Percentiles rank a stretch among this genome's conserved stretches.
These are phyloP conservation scores for Albophoma yamanashiensis DNA, from an alignment of 2,329 filamentous ascomycete genomes.

Conservation along the genomic window DNA sequence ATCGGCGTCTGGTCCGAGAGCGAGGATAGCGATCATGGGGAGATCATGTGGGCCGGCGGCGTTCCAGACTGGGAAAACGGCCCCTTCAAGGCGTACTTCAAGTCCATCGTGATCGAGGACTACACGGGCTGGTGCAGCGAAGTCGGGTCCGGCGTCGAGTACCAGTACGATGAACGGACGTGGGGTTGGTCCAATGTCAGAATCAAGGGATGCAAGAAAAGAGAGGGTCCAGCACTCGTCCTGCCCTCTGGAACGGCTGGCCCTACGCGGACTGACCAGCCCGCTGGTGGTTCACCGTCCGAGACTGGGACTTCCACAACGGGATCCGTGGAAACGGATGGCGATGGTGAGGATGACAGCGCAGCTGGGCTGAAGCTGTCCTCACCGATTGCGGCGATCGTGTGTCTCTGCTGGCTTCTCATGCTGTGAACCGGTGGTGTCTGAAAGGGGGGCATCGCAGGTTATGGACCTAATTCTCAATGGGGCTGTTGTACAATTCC, in stretches of 20 bases:
- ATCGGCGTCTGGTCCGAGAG: constrained; percentile 48
- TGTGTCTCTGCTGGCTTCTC: constrained; percentile 8
- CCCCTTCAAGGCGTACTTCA: constrained; percentile 15
- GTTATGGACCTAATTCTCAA: neutral
- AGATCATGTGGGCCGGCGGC: constrained; percentile 59
- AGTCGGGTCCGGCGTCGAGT: constrained; percentile 11
- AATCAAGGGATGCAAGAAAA: constrained; percentile 14
- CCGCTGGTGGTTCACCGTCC: neutral
- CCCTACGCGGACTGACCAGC: neutral
- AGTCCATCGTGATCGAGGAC: constrained; percentile 16
- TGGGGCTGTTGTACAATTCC: neutral
- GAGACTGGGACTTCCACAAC: constrained; percentile 1
- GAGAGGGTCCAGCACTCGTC: neutral
- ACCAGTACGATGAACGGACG: constrained; percentile 15
- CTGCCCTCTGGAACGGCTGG: neutral
- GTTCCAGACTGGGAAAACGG: constrained; percentile 18
- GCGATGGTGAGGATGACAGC: constrained; percentile 2
- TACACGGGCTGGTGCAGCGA: constrained; percentile 16
- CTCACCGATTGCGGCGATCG: constrained; percentile 5
- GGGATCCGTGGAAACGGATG: neutral
- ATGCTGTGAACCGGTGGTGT: neutral
- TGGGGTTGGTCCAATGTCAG: constrained; percentile 17
- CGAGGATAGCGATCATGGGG: constrained; percentile 40
- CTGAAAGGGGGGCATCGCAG: neutral
- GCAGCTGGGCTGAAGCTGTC: constrained; percentile 1